Evolutionary conservation across 805 yeast species (phyloP), one percentile per base, ranked within the genome.

Genomic region (Candida quercuum): DNA sequence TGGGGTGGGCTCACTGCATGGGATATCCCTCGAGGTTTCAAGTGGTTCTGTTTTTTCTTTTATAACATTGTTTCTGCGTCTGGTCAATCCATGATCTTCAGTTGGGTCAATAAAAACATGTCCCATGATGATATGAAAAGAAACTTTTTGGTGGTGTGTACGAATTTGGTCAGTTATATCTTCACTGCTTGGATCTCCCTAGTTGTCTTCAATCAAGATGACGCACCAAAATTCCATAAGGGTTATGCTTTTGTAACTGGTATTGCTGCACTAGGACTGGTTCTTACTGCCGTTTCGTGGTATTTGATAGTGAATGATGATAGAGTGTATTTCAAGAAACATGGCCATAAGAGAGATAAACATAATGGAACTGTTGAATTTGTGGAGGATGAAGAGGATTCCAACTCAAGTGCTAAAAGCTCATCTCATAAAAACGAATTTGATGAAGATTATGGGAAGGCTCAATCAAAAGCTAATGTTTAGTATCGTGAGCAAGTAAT

Each of bases 31-130:
- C 51, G 45, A 10, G 72, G 71, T 2, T 62, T 67, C 26, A 76
- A 73, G 40, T 74, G 78, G 74, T 55, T 69, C 9, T n/a, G 59
- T 68, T 12, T 77, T 72, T 51, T 72, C 66, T 45, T 43, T 74
- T 33, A 53, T 68, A 4, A 74, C 75, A 4, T 51, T 69, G 13
- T 76, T 78, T 8, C 58, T 70, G 50, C 71, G 4, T 68, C 67
- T 69, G 81, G 78, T 1, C 80, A 72, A 56, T 79, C 80, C 3
- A 64, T 71, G 45, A 70, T 74, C 12, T 75, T 68, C 42, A 61
- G 77, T 3, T 76, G 81, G 82, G 67, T 74, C 26, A 76, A 76
- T 48, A 58, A 74, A 27, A 47, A 67, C 19, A 49, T 76, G 15
- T 59, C 61, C 22, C 40, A 47, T 34, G 57, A 59, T 36, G 62